Conservation (phyloP, 2,329 filamentous ascomycete genomes). For the Cyphellophora attinorum region DNA sequence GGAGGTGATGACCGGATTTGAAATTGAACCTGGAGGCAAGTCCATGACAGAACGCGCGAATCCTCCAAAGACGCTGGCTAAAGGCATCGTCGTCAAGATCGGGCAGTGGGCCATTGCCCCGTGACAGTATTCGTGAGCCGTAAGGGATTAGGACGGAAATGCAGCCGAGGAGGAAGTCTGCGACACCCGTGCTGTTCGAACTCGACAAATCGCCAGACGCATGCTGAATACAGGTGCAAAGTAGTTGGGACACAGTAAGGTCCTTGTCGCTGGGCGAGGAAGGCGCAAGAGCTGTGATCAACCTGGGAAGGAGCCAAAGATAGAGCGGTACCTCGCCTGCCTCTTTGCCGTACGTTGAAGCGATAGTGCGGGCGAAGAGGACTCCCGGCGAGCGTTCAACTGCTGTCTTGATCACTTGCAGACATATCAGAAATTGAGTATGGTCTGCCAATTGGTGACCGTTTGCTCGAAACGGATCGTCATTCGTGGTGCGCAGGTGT, state of each 20-base stretch:
- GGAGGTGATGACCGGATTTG: neutral
- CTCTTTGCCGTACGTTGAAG: constrained; percentile 3
- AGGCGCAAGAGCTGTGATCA: constrained; percentile 36
- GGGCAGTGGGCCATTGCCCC: no score
- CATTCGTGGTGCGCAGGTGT: constrained; percentile 43
- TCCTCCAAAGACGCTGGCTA: neutral
- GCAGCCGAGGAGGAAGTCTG: constrained; percentile 1
- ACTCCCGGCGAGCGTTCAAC: constrained; percentile 63
- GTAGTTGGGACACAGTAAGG: neutral
- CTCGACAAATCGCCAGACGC: neutral
- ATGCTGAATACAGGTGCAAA: neutral
- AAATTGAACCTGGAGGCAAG: neutral
- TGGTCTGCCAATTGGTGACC: constrained; percentile 34
- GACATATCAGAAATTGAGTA: constrained; percentile 49
- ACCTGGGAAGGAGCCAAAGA: constrained; percentile 44
- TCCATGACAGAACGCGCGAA: neutral
- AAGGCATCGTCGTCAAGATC: neutral
- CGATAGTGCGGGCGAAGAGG: constrained; percentile 55
- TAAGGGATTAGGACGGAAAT: neutral
- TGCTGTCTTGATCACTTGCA: constrained; percentile 67
- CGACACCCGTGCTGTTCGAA: neutral
- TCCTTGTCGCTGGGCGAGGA: neutral
- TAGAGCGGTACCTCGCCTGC: constrained; percentile 36
- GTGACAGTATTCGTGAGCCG: no score
- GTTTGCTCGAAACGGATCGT: constrained; percentile 57